Percentiles rank a stretch among this genome's conserved stretches.
These are phyloP conservation scores for Aspergillus caelatus DNA, from an alignment of 2,329 filamentous ascomycete species.

Conservation along the genomic window DNA sequence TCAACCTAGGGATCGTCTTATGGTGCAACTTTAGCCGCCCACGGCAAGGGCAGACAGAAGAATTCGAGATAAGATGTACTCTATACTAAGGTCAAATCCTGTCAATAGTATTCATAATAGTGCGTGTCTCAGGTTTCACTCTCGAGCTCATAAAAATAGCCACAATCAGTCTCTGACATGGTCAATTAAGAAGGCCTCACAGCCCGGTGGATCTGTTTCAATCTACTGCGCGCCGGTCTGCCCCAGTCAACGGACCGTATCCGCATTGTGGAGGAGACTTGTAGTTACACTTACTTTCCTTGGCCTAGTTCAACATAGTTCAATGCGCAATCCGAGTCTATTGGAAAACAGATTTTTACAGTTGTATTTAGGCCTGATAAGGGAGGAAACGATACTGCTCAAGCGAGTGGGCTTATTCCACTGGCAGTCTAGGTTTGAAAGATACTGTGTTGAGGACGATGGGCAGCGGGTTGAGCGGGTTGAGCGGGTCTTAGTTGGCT, in stretches of 20 bases:
- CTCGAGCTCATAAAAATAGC: not conserved
- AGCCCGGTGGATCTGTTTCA: conserved; percentile 13
- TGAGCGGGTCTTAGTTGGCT: not conserved
- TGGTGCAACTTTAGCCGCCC: conserved; percentile 1
- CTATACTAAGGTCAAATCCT: not conserved
- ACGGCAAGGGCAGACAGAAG: not conserved
- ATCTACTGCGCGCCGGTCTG: conserved; percentile 16
- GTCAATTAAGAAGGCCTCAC: not conserved
- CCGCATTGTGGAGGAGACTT: conserved; percentile 12
- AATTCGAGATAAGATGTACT: not conserved
- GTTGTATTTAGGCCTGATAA: not conserved
- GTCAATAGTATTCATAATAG: not conserved
- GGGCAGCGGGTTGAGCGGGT: not conserved
- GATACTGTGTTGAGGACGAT: not conserved
- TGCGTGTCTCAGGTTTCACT: not conserved
- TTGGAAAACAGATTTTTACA: not conserved
- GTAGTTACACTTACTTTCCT: conserved; percentile 1
- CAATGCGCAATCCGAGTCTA: not conserved
- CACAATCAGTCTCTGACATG: not conserved
- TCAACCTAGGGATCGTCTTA: conserved; percentile 1
- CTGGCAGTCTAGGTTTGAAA: not conserved
- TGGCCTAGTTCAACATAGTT: not conserved
- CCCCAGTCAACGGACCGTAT: conserved; percentile 18
- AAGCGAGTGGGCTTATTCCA: not conserved
- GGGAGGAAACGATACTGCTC: not conserved